Base-by-base conservation (phyloP, 179 eudicot species). In the Beta corolliflora region DNA sequence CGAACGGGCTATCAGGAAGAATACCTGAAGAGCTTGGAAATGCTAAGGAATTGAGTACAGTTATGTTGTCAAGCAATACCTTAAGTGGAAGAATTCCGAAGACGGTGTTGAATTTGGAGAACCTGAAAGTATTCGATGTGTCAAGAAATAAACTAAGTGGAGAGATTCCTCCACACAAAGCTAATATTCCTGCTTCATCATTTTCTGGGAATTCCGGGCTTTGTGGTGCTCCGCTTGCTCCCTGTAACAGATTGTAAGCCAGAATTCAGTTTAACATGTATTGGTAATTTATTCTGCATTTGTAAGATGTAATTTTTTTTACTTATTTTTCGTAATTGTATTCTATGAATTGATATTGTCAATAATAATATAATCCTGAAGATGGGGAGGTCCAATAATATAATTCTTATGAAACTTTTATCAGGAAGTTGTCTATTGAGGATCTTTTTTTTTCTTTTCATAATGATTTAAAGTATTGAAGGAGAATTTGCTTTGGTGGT, bases 101-200 rank as follows among this genome's bases (percentile, higher is more conserved):
- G 53, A 71, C 86, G 14, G 85, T 93, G 11, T 31, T 94, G 85
- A 87, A 87, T 75, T 78, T 91, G 71, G 67, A 72, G 31, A 70
- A 59, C 59, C 76, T 91, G 75, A 19, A 55, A 58, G 84, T 54
- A 46, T 90, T 94, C 65, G 92, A 94, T 82, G 95, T 94, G 59
- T 90, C 98, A 3, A 63, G 67, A 15, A 94, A 94, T 76, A 56
- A 69, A 29, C 77, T 94, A 58, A 93, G 85, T 44, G 97, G 98
- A 66, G 80, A 31, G 50, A 94, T 94, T 66, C 98, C 95, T 23
- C 1, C 76, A 0, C 89, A 87, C 19, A 87, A 77, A 58, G 29
- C 81, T 9, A 69, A 3, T 13, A 29, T 87, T 25, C 85, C 87
- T 55, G 84, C 85, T 60, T 87, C 87, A 55, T 59, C 85, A 10